Evolutionary conservation across 169 alveolate genomes (phyloP).

Genomic region (Hammondia hammondi): DNA sequence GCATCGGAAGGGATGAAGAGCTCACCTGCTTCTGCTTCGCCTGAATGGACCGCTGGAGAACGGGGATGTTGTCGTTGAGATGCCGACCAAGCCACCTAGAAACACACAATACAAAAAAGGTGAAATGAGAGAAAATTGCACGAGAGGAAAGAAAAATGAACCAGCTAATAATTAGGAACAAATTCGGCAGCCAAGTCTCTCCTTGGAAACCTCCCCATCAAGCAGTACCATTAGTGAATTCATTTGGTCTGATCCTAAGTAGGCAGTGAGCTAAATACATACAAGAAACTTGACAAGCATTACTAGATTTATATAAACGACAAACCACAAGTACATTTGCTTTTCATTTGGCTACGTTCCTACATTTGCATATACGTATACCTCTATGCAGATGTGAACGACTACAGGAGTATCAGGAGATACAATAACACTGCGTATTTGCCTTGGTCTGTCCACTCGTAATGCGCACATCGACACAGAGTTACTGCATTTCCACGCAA

Average conservation of each 20-base stretch:
- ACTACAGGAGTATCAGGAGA: neutral
- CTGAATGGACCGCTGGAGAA: neutral
- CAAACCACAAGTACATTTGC: neutral
- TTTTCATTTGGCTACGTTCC: neutral
- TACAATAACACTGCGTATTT: neutral
- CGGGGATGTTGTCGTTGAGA: neutral
- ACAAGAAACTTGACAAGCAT: no score
- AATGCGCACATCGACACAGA: neutral
- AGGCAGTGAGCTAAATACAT: neutral
- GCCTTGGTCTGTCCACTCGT: no score
- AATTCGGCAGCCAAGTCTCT: no score
- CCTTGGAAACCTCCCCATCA: no score
- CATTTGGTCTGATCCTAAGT: neutral
- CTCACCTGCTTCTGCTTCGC: slow-evolving; percentile 13
- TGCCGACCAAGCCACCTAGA: neutral
- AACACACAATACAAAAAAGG: neutral
- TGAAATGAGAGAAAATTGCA: neutral
- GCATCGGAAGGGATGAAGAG: neutral
- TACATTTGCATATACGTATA: neutral
- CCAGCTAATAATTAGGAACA: no score
- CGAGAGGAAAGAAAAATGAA: no score
- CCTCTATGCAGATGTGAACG: neutral
- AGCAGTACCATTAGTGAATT: neutral
- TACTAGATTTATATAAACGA: no score
- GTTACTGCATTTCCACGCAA: neutral